Evolutionary conservation across 148 eudicot genomes (phyloP).

Genomic region (Beta vulgaris): DNA sequence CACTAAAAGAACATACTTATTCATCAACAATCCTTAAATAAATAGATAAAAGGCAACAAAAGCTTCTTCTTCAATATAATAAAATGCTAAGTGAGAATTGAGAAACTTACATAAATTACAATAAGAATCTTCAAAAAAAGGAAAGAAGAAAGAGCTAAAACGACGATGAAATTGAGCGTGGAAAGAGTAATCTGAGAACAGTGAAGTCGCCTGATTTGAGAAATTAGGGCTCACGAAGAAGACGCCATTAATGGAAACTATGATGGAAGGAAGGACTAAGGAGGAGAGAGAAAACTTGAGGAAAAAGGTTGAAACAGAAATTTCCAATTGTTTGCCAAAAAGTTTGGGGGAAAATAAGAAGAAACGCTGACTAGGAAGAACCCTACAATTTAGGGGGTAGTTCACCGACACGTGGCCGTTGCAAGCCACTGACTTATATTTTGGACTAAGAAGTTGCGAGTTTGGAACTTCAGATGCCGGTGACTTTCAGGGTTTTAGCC

Average conservation of each 20-base stretch:
- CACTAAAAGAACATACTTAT: neutral
- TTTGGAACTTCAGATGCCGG: neutral
- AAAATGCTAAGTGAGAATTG: neutral
- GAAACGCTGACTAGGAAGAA: slow-evolving; percentile 33
- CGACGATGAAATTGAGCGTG: neutral
- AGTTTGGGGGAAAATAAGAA: slow-evolving; percentile 19
- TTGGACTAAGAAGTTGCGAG: neutral
- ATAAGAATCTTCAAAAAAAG: neutral
- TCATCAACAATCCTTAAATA: too few relatives aligned
- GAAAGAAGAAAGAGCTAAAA: neutral
- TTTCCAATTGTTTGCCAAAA: slow-evolving; percentile 25
- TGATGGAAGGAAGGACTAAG: too few relatives aligned
- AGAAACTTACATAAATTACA: neutral
- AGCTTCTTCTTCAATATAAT: neutral
- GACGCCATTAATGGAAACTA: slow-evolving; percentile 31
- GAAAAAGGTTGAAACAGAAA: neutral
- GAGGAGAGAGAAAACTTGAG: slow-evolving; percentile 13
- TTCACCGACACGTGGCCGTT: slow-evolving; percentile 36
- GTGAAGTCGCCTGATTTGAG: slow-evolving; percentile 15
- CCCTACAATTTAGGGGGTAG: slow-evolving; percentile 1
- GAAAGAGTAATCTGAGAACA: neutral
- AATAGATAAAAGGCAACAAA: neutral
- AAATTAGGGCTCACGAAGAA: slow-evolving; percentile 28
- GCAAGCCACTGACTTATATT: slow-evolving; percentile 6
- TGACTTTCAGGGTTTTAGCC: slow-evolving; percentile 15